Conservation (phyloP, 1,139 yeast species). For the Blastobotrys proliferans region DNA sequence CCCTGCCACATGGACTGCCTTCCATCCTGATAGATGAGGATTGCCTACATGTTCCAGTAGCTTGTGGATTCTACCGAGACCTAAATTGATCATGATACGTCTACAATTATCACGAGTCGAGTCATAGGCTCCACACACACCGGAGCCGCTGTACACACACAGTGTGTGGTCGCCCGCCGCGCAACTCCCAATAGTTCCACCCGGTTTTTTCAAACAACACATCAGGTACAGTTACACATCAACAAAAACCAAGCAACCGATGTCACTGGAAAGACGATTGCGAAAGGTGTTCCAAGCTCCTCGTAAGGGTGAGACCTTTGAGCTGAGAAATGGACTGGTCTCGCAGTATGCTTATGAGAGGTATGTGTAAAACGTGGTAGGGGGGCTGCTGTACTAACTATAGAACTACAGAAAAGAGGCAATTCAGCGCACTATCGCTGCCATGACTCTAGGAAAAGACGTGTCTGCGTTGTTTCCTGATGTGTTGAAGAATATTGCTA, state of each 20-base stretch:
- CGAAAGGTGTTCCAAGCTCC: slow-evolving; percentile 56
- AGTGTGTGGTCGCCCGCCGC: no score
- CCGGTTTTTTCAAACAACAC: no score
- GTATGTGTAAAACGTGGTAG: background rate
- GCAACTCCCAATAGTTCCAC: no score
- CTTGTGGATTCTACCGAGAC: slow-evolving; percentile 55
- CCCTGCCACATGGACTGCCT: slow-evolving; percentile 82
- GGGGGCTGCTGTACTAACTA: background rate
- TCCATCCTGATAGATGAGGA: slow-evolving; percentile 56
- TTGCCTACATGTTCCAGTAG: slow-evolving; percentile 60
- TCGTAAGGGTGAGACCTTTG: slow-evolving; percentile 76
- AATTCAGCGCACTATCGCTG: slow-evolving; percentile 92
- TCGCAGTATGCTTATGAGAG: slow-evolving; percentile 88
- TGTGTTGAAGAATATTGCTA: slow-evolving; percentile 92
- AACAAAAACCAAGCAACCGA: no score
- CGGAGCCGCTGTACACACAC: no score
- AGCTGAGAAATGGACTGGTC: slow-evolving; percentile 82
- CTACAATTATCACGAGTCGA: no score
- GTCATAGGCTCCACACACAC: no score
- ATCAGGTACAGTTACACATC: no score
- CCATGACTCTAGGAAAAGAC: slow-evolving; percentile 99
- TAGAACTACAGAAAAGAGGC: slow-evolving; percentile 62
- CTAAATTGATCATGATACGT: slow-evolving; percentile 48
- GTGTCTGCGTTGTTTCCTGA: slow-evolving; percentile 94
- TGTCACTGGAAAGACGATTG: slow-evolving; percentile 43